A percentile compares a stretch with the other conserved stretches of the same genome.
Conservation (phyloP, 2,329 filamentous ascomycete species). For the Tolypocladium sp. region DNA sequence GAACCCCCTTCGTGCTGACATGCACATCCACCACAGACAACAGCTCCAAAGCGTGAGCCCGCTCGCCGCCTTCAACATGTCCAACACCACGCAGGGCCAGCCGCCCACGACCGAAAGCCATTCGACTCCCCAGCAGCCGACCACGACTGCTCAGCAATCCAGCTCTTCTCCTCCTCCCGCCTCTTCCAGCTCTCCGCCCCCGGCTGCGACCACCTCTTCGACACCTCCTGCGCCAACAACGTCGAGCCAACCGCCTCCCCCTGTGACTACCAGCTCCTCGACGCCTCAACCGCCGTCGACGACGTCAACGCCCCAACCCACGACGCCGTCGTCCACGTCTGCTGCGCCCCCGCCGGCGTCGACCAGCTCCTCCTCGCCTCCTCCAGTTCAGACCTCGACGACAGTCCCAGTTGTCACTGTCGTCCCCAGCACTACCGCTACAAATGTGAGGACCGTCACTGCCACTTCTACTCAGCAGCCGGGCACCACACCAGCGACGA, state of each 20-base stretch:
- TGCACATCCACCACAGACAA: background rate
- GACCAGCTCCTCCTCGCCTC: constrained; percentile 9
- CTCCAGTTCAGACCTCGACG: background rate
- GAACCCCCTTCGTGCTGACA: background rate
- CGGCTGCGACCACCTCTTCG: constrained; percentile 3
- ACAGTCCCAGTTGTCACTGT: constrained; percentile 15
- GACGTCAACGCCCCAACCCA: constrained; percentile 1
- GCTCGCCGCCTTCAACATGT: background rate
- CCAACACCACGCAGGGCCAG: background rate
- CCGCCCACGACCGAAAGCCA: background rate
- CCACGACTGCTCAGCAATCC: constrained; percentile 1
- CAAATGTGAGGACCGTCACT: constrained; percentile 15
- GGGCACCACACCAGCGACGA: constrained; percentile 5
- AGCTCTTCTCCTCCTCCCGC: constrained; percentile 1
- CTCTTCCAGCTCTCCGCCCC: background rate
- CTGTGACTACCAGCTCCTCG: constrained; percentile 1
- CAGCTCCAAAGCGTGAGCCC: background rate
- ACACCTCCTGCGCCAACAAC: constrained; percentile 2
- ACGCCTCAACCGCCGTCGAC: background rate
- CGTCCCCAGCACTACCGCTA: constrained; percentile 9
- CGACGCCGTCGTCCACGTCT: constrained; percentile 7
- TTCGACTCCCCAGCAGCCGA: constrained; percentile 2
- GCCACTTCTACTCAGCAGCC: constrained; percentile 12
- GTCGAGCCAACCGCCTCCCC: constrained; percentile 1
- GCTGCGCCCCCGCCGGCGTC: background rate